Conservation (phyloP, 495 filamentous ascomycete species). For the Saxophila tyrrhenica region DNA sequence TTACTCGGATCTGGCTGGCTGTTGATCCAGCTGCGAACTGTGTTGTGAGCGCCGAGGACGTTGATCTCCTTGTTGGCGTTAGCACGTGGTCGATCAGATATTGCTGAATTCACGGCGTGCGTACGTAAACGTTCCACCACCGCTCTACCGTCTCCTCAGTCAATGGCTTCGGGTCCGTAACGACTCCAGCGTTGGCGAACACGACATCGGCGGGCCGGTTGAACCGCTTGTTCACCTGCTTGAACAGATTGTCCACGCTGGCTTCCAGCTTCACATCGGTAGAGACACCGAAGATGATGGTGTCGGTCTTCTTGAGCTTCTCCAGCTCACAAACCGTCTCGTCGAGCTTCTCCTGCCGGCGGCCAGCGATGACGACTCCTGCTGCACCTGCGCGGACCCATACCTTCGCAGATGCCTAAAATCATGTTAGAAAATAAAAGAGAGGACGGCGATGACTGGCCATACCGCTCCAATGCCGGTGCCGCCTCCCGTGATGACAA, state of each 20-base stretch:
- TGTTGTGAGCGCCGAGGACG: constrained; percentile 12
- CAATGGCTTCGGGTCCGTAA: not conserved
- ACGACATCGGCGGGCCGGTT: constrained; percentile 16
- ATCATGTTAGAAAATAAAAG: not conserved
- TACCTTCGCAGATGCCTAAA: constrained; percentile 9
- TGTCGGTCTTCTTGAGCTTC: not conserved
- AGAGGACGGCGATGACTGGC: no score
- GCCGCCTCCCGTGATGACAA: constrained; percentile 20
- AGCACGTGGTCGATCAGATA: not conserved
- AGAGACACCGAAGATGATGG: not conserved
- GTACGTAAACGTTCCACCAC: constrained; percentile 14
- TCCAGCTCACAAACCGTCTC: constrained; percentile 1
- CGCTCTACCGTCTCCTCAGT: constrained; percentile 2
- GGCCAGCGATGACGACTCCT: constrained; percentile 20
- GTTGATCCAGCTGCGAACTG: constrained; percentile 9
- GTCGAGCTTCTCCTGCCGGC: constrained; percentile 14
- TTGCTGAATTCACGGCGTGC: not conserved
- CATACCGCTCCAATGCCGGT: constrained; percentile 20
- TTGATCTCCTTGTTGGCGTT: constrained; percentile 8
- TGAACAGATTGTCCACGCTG: not conserved
- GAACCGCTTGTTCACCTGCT: constrained; percentile 15
- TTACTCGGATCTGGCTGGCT: constrained; percentile 7
- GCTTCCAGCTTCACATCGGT: not conserved
- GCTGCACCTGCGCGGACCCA: constrained; percentile 17
- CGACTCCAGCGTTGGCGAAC: constrained; percentile 15